Evolutionary conservation across 2,329 filamentous ascomycete species (phyloP), one percentile per base, ranked within the genome.

Genomic region (Neofusicoccum laricinum): DNA sequence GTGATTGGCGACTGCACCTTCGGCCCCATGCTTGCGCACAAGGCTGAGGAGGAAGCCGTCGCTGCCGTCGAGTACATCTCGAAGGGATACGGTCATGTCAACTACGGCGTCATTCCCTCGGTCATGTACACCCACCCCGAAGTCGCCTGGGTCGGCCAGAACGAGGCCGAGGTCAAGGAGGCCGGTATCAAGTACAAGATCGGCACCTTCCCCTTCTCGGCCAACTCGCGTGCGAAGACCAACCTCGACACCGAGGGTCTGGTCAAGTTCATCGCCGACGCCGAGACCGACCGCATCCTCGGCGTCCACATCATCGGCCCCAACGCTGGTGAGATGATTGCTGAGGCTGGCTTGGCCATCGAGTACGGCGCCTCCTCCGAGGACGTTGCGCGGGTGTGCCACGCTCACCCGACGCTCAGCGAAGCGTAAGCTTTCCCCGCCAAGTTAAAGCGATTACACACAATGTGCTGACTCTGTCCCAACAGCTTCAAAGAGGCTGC

Each of bases 81-180:
- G 83, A 98, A 98, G 85, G 93, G 93, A 69, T 90, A 96, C 80
- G 95, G 95, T 65, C 95, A 99, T 80, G 95, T 99, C 81, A 99
- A 99, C 89, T 99, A 99, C 82, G 92, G 88, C 74, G 92, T 90
- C 79, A 99, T 99, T 76, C 95, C 95, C 69, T 95, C 92, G 38
- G 95, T 99, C 82, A 99, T 99, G 95, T 99, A 99, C 87, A 98
- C 95, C 11, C 90, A 97, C 83, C 95, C 95, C 38, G 95, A 99
- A 80, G 95, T 98, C 69, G 93, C 95, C 40, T 99, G 95, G 95
- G 95, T 99, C 51, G 95, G 95, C 65, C 93, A 97, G 84, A 97
- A 89, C 78, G 95, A 99, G 84, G 90, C 94, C 77, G 95, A 99
- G 71, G 85, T 99, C 69, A 97, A 98, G 86, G 88, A 88, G 69